Percentiles rank a stretch among this genome's conserved stretches.
Evolutionary conservation across 495 filamentous ascomycete genomes (phyloP).

Genomic region (Trypethelium eluteriae): DNA sequence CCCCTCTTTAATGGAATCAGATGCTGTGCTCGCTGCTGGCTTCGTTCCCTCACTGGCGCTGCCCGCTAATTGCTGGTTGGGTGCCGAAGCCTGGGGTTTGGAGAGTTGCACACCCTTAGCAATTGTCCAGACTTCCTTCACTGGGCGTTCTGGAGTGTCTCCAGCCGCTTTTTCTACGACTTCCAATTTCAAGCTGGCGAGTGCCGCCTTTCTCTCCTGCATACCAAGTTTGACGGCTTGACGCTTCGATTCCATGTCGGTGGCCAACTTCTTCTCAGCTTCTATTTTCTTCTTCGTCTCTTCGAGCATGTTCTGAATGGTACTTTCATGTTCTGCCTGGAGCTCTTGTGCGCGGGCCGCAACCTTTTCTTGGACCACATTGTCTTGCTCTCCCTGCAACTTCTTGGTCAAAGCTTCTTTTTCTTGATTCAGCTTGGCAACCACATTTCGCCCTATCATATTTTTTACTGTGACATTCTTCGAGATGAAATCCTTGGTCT

Average conservation of each 20-base stretch:
- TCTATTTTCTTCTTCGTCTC: slow-evolving; percentile 22
- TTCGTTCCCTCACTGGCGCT: slow-evolving; percentile 12
- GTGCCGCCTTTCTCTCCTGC: slow-evolving; percentile 60
- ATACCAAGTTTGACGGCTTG: slow-evolving; percentile 67
- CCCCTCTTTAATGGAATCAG: neutral
- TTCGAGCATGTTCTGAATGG: slow-evolving; percentile 1
- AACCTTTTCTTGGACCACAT: neutral
- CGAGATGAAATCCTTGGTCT: slow-evolving; percentile 57
- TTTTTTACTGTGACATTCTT: slow-evolving; percentile 56
- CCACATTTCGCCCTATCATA: slow-evolving; percentile 63
- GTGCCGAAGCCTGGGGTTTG: slow-evolving; percentile 20
- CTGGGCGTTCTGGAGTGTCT: slow-evolving; percentile 74
- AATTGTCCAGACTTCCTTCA: slow-evolving; percentile 75
- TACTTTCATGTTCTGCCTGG: neutral
- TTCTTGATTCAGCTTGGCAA: slow-evolving; percentile 48
- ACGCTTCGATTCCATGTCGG: slow-evolving; percentile 55
- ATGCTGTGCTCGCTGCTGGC: slow-evolving; percentile 17
- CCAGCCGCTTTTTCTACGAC: slow-evolving; percentile 69
- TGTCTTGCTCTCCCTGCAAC: slow-evolving; percentile 24
- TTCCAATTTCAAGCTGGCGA: slow-evolving; percentile 60
- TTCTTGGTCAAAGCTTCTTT: slow-evolving; percentile 44
- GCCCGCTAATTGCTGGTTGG: slow-evolving; percentile 10
- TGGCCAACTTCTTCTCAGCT: slow-evolving; percentile 41
- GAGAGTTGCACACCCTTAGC: slow-evolving; percentile 49
- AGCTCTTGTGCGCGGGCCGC: neutral